Conservation (phyloP, 1,139 yeast species). For the Nakaseomyces uthaithaninus region DNA sequence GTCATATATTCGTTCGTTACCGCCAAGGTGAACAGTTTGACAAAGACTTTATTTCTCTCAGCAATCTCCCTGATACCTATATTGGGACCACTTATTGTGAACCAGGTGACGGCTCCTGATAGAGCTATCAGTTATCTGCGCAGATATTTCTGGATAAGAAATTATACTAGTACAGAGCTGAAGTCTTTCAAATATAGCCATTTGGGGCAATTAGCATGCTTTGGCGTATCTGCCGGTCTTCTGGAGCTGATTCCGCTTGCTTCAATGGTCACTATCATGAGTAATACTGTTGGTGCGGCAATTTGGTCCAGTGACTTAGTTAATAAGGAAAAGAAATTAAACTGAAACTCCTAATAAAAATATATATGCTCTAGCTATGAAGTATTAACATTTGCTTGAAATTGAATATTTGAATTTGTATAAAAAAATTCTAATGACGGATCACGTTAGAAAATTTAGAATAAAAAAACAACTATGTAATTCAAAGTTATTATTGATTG, state of each 20-base stretch:
- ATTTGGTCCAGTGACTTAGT: slow-evolving; percentile 17
- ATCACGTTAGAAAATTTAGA: too few species aligned
- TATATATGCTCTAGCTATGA: too few species aligned
- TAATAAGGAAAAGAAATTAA: slow-evolving; percentile 6
- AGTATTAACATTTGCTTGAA: too few species aligned
- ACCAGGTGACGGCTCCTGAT: slow-evolving; percentile 21
- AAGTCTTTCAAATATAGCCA: slow-evolving; percentile 20
- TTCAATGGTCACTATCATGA: slow-evolving; percentile 26
- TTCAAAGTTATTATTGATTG: too few species aligned
- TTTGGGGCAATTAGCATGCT: slow-evolving; percentile 23
- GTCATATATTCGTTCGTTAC: slow-evolving; percentile 10
- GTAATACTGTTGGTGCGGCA: slow-evolving; percentile 30
- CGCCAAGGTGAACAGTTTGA: slow-evolving; percentile 6
- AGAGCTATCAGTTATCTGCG: slow-evolving; percentile 23
- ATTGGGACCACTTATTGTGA: slow-evolving; percentile 25
- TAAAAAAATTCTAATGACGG: too few species aligned
- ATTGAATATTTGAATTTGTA: too few species aligned
- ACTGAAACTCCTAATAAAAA: neutral
- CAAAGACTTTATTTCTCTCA: slow-evolving; percentile 7
- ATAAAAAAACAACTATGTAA: too few species aligned
- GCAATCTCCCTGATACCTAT: slow-evolving; percentile 24
- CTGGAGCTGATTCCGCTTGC: slow-evolving; percentile 29
- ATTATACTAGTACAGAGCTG: slow-evolving; percentile 11
- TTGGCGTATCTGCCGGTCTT: slow-evolving; percentile 30
- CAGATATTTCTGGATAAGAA: slow-evolving; percentile 17